phyloP scores from a whole-genome alignment of 1,284 basidiomycete genomes.

The Cryptococcus jaspeensis region DNA sequence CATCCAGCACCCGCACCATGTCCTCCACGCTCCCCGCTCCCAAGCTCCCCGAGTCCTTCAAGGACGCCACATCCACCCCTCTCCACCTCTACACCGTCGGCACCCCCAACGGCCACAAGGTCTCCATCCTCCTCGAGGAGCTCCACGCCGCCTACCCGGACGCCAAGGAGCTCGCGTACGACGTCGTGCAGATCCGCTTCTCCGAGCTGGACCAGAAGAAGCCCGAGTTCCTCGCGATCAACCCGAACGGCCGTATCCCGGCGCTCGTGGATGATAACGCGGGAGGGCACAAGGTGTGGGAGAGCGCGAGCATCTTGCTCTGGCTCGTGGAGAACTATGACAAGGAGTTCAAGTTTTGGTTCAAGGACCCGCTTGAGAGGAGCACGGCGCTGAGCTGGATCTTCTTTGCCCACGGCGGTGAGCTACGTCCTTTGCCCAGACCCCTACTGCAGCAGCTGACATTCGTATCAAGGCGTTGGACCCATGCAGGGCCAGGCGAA shows the following conservation, averaged over 20 bases:
- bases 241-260: conserved; percentile 67
- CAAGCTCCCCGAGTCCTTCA: conserved; percentile 27
- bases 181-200: conserved; percentile 60
- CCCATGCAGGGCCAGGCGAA: conserved; percentile 60
- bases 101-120: conserved; percentile 66
- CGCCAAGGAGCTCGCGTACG: conserved; percentile 58
- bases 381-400: conserved; percentile 74
- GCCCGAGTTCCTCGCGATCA: conserved; percentile 62
- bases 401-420: conserved; percentile 61
- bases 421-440: background rate
- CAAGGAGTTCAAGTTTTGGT: conserved; percentile 59
- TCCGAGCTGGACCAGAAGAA: conserved; percentile 58
- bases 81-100: conserved; percentile 63
- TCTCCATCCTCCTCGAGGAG: conserved; percentile 66
- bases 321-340: conserved; percentile 64
- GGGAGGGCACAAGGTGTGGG: conserved; percentile 62
- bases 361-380: conserved; percentile 53
- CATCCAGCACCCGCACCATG: background rate
- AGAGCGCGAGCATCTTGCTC: conserved; percentile 65
- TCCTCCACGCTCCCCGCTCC: conserved; percentile 12
- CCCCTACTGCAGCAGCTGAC: background rate
- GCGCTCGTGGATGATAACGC: conserved; percentile 51
- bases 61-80: conserved; percentile 22
- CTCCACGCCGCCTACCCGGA: conserved; percentile 61
- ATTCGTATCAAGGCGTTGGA: conserved; percentile 24